A percentile compares a stretch with the other conserved stretches of the same genome.
These are phyloP conservation scores for Echites panduratus DNA, from an alignment of 257 asterid species.

Conservation along the genomic window DNA sequence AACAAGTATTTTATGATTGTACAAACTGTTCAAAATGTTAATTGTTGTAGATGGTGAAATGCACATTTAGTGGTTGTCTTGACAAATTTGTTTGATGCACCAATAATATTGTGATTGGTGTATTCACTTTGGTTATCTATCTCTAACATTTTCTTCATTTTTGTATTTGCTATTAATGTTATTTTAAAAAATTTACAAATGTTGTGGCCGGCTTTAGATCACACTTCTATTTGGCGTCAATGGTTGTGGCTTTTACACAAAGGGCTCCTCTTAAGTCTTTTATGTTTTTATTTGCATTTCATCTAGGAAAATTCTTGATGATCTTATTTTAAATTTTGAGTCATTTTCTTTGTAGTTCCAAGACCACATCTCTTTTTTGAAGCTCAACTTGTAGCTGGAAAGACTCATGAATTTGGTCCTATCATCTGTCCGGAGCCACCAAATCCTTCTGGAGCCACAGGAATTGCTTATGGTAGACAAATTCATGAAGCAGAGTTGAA, in stretches of 20 bases:
- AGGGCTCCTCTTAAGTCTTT: neutral
- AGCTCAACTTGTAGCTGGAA: constrained; percentile 91
- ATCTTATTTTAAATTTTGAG: constrained; percentile 7
- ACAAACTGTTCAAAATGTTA: neutral
- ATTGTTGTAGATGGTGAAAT: neutral
- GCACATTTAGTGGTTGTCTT: neutral
- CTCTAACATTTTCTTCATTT: neutral
- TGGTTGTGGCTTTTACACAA: neutral
- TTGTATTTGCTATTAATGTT: neutral
- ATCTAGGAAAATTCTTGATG: neutral
- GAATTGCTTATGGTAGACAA: constrained; percentile 63
- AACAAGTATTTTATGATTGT: neutral
- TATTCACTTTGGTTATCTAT: neutral
- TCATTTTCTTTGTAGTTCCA: constrained; percentile 57
- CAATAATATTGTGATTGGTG: neutral
- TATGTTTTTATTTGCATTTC: neutral
- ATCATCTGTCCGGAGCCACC: constrained; percentile 85
- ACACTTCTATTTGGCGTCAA: neutral
- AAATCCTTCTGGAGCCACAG: constrained; percentile 48
- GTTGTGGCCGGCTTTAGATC: neutral
- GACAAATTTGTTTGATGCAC: neutral
- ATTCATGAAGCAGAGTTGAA: constrained; percentile 86
- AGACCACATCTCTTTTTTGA: constrained; percentile 93
- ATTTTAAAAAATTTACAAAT: neutral
- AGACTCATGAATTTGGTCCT: constrained; percentile 85